Conservation (phyloP, 108 stramenopile species). For the Ochromonas danica region DNA sequence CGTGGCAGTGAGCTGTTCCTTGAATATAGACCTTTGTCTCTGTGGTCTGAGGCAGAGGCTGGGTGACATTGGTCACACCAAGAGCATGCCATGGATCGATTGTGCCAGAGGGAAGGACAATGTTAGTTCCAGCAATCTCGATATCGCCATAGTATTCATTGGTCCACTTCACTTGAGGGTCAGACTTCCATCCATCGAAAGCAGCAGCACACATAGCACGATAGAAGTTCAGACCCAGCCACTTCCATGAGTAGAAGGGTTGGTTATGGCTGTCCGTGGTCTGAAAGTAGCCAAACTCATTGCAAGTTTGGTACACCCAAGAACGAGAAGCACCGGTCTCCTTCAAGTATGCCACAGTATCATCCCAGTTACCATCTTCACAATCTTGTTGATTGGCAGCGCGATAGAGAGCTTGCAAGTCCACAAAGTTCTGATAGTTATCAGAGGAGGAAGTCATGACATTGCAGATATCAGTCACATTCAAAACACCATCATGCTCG, state of each 20-base stretch:
- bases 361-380: slow-evolving; percentile 29
- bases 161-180: slow-evolving; percentile 21
- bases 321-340: slow-evolving; percentile 21
- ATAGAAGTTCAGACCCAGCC: slow-evolving; percentile 22
- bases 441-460: background rate
- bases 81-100: slow-evolving; percentile 49
- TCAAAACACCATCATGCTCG: slow-evolving; percentile 23
- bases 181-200: slow-evolving; percentile 31
- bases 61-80: slow-evolving; percentile 39
- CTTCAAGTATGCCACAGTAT: slow-evolving; percentile 21
- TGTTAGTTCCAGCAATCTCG: slow-evolving; percentile 37
- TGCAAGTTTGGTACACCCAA: slow-evolving; percentile 48
- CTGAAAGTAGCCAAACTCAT: slow-evolving; percentile 51
- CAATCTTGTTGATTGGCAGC: background rate
- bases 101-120: slow-evolving; percentile 38
- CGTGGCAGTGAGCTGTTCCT: slow-evolving; percentile 45
- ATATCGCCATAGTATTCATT: slow-evolving; percentile 37
- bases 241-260: slow-evolving; percentile 28
- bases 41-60: background rate
- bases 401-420: background rate
- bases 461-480: slow-evolving; percentile 31
- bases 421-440: background rate
- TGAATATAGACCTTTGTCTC: slow-evolving; percentile 32
- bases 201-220: slow-evolving; percentile 29
- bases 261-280: slow-evolving; percentile 32